A percentile compares a stretch with the other conserved stretches of the same genome.
These are phyloP conservation scores for Orychophragmus violaceus DNA, from an alignment of 345 rosid species.

Conservation along the genomic window DNA sequence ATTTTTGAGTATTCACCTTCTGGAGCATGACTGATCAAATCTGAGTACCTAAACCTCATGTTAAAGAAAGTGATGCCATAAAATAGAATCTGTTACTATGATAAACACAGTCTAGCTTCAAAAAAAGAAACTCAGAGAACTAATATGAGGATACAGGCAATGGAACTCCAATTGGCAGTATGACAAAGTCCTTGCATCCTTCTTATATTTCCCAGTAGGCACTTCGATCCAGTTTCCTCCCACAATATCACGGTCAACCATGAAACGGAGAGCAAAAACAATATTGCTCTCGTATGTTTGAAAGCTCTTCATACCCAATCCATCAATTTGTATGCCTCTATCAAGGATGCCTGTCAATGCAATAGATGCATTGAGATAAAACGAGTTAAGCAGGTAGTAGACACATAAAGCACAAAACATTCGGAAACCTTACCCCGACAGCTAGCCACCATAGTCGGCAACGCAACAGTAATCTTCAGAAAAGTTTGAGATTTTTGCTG, in stretches of 20 bases:
- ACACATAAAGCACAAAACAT: constrained; percentile 6
- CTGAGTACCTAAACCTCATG: constrained; percentile 51
- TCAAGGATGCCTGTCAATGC: constrained; percentile 75
- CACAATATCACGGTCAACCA: constrained; percentile 79
- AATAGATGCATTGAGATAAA: not conserved
- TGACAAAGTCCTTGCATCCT: constrained; percentile 53
- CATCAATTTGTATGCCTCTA: constrained; percentile 89
- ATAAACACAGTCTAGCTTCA: constrained; percentile 4
- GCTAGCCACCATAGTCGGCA: constrained; percentile 87
- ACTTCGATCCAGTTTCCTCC: constrained; percentile 99
- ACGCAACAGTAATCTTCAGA: constrained; percentile 83
- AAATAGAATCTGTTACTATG: not conserved
- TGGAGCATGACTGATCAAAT: constrained; percentile 72
- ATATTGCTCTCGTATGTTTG: constrained; percentile 94
- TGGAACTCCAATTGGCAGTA: constrained; percentile 86
- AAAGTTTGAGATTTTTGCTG: constrained; percentile 70
- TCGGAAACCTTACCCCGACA: constrained; percentile 62
- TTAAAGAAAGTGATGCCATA: constrained; percentile 35
- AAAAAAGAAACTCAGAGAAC: not conserved
- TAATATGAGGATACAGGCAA: constrained; percentile 76
- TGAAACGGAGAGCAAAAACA: constrained; percentile 89
- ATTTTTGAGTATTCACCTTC: constrained; percentile 96
- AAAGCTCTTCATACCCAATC: constrained; percentile 86
- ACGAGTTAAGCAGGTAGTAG: not conserved
- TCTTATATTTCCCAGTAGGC: constrained; percentile 75